phyloP scores from a whole-genome alignment of 1,139 yeast genomes.

The Kodamaea sp. region DNA sequence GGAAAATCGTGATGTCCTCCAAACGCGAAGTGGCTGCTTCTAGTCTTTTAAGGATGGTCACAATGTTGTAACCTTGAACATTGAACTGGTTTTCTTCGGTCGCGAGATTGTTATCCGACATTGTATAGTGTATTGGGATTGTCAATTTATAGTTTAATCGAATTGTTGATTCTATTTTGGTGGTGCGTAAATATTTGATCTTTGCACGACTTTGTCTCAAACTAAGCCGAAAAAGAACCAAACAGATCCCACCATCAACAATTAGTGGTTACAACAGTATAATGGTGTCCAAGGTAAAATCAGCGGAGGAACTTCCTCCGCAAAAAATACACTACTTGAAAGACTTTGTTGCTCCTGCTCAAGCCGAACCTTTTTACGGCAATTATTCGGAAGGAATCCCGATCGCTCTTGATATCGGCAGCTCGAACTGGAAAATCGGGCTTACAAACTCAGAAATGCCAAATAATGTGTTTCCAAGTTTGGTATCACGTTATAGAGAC shows the following conservation, averaged over 20 bases:
- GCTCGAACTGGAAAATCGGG: conserved; percentile 70
- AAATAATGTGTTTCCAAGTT: conserved; percentile 62
- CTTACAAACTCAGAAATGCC: conserved; percentile 54
- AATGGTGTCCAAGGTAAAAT: conserved; percentile 18
- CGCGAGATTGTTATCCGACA: conserved; percentile 12
- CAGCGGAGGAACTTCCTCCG: conserved; percentile 39
- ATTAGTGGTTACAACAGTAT: conserved; percentile 1
- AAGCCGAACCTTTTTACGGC: conserved; percentile 49
- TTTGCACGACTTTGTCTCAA: conserved; percentile 2
- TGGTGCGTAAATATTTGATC: not conserved
- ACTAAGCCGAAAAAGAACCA: not conserved
- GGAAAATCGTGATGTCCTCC: conserved; percentile 83
- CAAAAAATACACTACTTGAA: conserved; percentile 48
- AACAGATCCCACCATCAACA: not conserved
- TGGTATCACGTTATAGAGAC: conserved; percentile 74
- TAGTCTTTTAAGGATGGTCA: conserved; percentile 75
- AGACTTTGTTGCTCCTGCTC: conserved; percentile 38
- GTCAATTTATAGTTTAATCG: not conserved
- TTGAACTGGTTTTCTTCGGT: conserved; percentile 56
- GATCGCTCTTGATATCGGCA: conserved; percentile 80
- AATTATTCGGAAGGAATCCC: conserved; percentile 59
- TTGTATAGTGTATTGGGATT: conserved; percentile 4
- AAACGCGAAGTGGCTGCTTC: conserved; percentile 93
- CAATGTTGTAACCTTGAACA: conserved; percentile 77
- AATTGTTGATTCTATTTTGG: not conserved